Conservation (phyloP, 495 filamentous ascomycete species). For the Trichocladium uniseriatum region DNA sequence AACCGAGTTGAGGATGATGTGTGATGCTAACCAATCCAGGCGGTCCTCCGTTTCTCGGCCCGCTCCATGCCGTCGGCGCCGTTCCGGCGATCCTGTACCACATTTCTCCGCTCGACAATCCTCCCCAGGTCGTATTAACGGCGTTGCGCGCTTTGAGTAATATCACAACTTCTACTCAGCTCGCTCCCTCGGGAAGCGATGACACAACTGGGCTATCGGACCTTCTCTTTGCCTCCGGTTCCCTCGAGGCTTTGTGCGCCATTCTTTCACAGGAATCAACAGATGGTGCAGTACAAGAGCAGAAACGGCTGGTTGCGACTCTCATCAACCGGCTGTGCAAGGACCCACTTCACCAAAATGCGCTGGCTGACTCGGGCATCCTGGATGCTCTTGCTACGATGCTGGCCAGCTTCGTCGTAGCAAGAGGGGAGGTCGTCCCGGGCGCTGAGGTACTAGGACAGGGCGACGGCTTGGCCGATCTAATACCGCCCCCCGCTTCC, state of each 20-base stretch:
- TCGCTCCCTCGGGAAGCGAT: slow-evolving; percentile 28
- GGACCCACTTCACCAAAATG: slow-evolving; percentile 57
- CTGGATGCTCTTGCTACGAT: slow-evolving; percentile 72
- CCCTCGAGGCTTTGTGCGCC: slow-evolving; percentile 48
- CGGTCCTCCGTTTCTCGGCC: slow-evolving; percentile 66
- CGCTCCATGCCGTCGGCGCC: slow-evolving; percentile 57
- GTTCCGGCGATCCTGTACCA: slow-evolving; percentile 59
- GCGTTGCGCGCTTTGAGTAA: slow-evolving; percentile 67
- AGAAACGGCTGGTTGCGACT: slow-evolving; percentile 53
- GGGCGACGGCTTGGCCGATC: slow-evolving; percentile 34
- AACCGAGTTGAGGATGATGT: no score
- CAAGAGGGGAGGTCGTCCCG: slow-evolving; percentile 56
- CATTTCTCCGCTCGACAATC: slow-evolving; percentile 54
- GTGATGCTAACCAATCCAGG: slow-evolving; percentile 45
- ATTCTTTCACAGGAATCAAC: slow-evolving; percentile 56
- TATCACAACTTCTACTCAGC: slow-evolving; percentile 55
- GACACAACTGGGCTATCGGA: slow-evolving; percentile 43
- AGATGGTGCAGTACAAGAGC: slow-evolving; percentile 43
- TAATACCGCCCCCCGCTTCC: slow-evolving; percentile 49
- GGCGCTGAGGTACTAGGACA: slow-evolving; percentile 39
- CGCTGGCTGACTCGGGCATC: slow-evolving; percentile 59
- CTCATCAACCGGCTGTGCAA: slow-evolving; percentile 57
- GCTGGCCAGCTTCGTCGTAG: slow-evolving; percentile 63
- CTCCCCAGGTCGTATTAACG: slow-evolving; percentile 55
- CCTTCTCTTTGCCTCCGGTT: slow-evolving; percentile 50